A percentile compares a stretch with the other conserved stretches of the same genome.
phyloP scores from a whole-genome alignment of 257 asterid genomes.

The Salvia splendens region DNA sequence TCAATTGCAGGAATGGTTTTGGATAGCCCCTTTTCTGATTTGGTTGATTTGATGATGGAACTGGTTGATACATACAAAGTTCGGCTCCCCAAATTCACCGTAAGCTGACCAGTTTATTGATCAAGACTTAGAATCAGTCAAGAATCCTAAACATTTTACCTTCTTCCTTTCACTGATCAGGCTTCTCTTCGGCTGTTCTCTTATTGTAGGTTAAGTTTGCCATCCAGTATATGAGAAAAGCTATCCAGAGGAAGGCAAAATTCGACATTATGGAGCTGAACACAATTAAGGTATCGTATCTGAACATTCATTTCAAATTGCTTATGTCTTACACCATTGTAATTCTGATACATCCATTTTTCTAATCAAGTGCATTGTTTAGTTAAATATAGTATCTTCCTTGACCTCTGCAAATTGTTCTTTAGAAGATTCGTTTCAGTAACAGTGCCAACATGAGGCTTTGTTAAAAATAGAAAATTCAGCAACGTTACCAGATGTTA shows the following conservation, averaged over 20 bases:
- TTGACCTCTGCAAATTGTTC: not conserved
- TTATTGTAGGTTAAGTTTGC: conserved; percentile 76
- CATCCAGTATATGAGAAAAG: conserved; percentile 84
- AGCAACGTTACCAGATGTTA: not conserved
- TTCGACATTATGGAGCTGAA: conserved; percentile 81
- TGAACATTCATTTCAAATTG: conserved; percentile 14
- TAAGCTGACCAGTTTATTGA: conserved; percentile 39
- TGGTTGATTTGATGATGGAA: conserved; percentile 96
- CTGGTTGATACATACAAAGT: conserved; percentile 89
- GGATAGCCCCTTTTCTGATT: conserved; percentile 94
- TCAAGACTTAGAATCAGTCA: conserved; percentile 2
- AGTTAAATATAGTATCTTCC: not conserved
- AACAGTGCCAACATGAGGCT: conserved; percentile 1
- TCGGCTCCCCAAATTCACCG: conserved; percentile 91
- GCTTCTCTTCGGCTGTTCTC: conserved; percentile 2
- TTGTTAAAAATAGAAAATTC: not conserved
- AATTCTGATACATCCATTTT: not conserved
- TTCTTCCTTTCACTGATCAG: conserved; percentile 9
- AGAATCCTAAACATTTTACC: conserved; percentile 18
- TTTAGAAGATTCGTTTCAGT: not conserved
- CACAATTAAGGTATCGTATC: conserved; percentile 68
- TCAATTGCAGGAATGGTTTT: conserved; percentile 98
- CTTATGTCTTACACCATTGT: not conserved
- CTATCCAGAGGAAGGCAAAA: conserved; percentile 78
- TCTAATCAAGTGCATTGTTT: not conserved